Evolutionary conservation across 495 filamentous ascomycete species (phyloP).

Genomic region (Parathielavia hyrcaniae): DNA sequence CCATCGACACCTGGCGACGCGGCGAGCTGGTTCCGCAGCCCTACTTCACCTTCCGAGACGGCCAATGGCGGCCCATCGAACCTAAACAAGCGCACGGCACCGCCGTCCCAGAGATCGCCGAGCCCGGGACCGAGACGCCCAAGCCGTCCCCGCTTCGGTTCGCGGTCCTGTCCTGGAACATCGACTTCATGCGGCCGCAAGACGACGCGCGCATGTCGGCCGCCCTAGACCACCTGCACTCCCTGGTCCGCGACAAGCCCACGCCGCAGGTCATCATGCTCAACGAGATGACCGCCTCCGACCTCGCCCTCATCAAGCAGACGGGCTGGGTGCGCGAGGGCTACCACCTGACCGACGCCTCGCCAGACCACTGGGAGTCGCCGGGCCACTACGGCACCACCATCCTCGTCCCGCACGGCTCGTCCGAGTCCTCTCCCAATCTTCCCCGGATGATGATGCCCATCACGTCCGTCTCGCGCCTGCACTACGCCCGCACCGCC

Average conservation of each 20-base stretch:
- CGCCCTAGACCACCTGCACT: slow-evolving; percentile 39
- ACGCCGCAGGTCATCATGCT: slow-evolving; percentile 43
- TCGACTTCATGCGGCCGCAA: slow-evolving; percentile 44
- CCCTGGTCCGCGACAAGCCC: slow-evolving; percentile 17
- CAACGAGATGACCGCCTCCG: slow-evolving; percentile 43
- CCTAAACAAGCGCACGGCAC: neutral
- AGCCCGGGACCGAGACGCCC: neutral
- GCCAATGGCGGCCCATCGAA: slow-evolving; percentile 2
- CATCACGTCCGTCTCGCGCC: slow-evolving; percentile 40
- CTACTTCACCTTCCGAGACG: slow-evolving; percentile 11
- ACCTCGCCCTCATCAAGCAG: slow-evolving; percentile 38
- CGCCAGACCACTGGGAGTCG: slow-evolving; percentile 12
- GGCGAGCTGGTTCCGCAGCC: neutral
- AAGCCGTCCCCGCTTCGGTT: slow-evolving; percentile 3
- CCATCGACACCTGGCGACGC: slow-evolving; percentile 1
- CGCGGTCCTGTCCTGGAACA: slow-evolving; percentile 43
- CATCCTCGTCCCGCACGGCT: slow-evolving; percentile 46
- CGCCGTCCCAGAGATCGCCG: too few species aligned
- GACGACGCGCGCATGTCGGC: slow-evolving; percentile 38
- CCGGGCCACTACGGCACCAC: slow-evolving; percentile 39
- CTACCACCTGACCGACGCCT: slow-evolving; percentile 47
- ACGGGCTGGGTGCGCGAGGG: slow-evolving; percentile 39
- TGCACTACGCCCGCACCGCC: slow-evolving; percentile 36
- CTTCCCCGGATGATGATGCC: slow-evolving; percentile 24
- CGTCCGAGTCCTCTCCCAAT: too few species aligned